Evolutionary conservation across 768 basidiomycete genomes (phyloP), one percentile per base, ranked within the genome.

Genomic region (Pholiota conissans): DNA sequence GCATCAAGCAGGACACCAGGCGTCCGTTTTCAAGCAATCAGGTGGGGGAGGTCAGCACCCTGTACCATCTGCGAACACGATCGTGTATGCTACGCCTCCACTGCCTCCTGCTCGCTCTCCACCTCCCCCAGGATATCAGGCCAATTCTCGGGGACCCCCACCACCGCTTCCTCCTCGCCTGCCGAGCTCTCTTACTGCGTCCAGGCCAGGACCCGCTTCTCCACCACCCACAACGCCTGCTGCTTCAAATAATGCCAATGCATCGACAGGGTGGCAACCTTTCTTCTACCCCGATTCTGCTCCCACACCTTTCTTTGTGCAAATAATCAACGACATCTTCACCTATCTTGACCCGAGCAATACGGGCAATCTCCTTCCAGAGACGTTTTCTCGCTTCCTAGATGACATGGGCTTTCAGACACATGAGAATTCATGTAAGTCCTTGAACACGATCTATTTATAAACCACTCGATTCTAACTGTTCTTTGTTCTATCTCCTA

Each of bases 361-460:
- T 40, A 18, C 35, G 0, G 59, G 59, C 5, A 60, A 60, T 34
- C 50, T 60, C 6, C 55, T 52, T 3, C 59, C 59, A 22, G 59
- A 60, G 27, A 56, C 55, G 34, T 40, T 56, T 29, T 60, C 59
- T 11, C 20, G 59, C 16, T 52, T 60, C 26, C 20, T 56, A 42
- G 55, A 60, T 34, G 54, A 60, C 26, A 47, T 60, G 59, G 54
- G 59, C 16, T 56, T 56, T 28, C 30, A 47, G 27, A 26, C 54
- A 1, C 59, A 60, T 27, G 59, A 60, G 18, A 60, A 60, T 35
- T 22, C 59, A 8, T 60, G 59, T 56, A 47, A 20, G 59, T 52
- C 30, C 46, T 16, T 30, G 8, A 16, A 13, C n/a, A 16, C 37
- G 7, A 14, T 37, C n/a, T 20, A 11, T 8, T 24, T 5, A 34